Evolutionary conservation across 2,329 filamentous ascomycete species (phyloP), one percentile per base, ranked within the genome.

Genomic region (Ophiostoma ips): DNA sequence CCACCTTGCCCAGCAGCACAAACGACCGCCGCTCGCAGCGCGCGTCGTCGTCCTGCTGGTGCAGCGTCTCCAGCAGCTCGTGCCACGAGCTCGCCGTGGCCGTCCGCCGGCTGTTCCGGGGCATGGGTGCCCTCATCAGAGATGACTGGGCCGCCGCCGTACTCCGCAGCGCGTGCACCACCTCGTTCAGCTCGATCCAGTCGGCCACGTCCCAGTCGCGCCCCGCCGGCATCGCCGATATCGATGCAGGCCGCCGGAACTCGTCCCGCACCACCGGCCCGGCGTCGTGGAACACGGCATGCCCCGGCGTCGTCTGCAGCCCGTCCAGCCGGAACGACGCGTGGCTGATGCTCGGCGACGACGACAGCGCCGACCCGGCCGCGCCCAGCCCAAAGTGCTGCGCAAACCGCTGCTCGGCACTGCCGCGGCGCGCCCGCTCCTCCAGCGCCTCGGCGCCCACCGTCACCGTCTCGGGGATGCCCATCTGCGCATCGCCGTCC

Each of bases 111-210:
- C 24, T 8, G 8, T 28, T 28, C n/a, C n/a, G n/a, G n/a, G n/a
- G n/a, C n/a, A n/a, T n/a, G n/a, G n/a, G n/a, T n/a, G n/a, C n/a
- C n/a, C n/a, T n/a, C n/a, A n/a, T n/a, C n/a, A n/a, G n/a, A n/a
- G 24, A 28, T 57, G n/a, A 50, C 40, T 51, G 62, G 59, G 53
- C 60, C 58, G 56, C 71, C 69, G 9, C 60, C 60, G 38, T 65
- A 66, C 3, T 68, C 69, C 67, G 50, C 57, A 65, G 11, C n/a
- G 70, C 62, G 46, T 73, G 69, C 15, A 79, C 63, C 2, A 78
- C 61, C 49, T 68, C 63, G 58, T 78, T 70, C 31, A 79, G 67
- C 38, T 69, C 62, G 21, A 72, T 57, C 76, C 76, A 79, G 63
- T 79, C 75, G 28, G 66, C 59, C 9, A 55, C 40, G 8, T 48